Conservation (phyloP, 2,329 filamentous ascomycete species). For the Colletotrichum trifolii region DNA sequence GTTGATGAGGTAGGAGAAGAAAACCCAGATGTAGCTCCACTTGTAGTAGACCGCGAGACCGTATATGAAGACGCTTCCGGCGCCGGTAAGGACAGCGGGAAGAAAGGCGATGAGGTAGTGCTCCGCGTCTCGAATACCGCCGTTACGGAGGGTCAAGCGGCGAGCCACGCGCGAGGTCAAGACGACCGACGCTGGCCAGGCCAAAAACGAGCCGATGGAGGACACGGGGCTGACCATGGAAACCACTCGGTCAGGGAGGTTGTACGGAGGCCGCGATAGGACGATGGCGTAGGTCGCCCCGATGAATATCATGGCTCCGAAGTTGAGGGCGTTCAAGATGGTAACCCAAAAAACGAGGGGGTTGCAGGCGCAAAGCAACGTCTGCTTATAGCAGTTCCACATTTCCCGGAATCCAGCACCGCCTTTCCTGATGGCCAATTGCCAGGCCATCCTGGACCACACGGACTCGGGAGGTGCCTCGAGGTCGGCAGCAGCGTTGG, state of each 20-base stretch:
- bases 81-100: slow-evolving; percentile 39
- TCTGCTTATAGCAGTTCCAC: slow-evolving; percentile 39
- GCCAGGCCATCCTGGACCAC: slow-evolving; percentile 21
- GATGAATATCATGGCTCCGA: slow-evolving; percentile 41
- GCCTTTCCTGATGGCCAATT: slow-evolving; percentile 26
- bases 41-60: slow-evolving; percentile 38
- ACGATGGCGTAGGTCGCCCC: slow-evolving; percentile 38
- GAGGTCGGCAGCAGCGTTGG: slow-evolving; percentile 9
- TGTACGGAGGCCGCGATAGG: slow-evolving; percentile 37
- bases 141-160: slow-evolving; percentile 39
- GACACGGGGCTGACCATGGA: slow-evolving; percentile 29
- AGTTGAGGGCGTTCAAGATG: slow-evolving; percentile 41
- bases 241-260: slow-evolving; percentile 27
- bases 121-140: slow-evolving; percentile 42
- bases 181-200: slow-evolving; percentile 33
- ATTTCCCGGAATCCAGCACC: slow-evolving; percentile 33
- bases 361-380: slow-evolving; percentile 41
- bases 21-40: slow-evolving; percentile 31
- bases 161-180: slow-evolving; percentile 40
- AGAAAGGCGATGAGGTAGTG: slow-evolving; percentile 41
- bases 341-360: slow-evolving; percentile 43
- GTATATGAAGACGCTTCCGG: slow-evolving; percentile 37
- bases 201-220: slow-evolving; percentile 35
- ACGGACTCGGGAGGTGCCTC: slow-evolving; percentile 9
- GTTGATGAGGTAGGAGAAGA: slow-evolving; percentile 36